phyloP scores from a whole-genome alignment of 1,284 basidiomycete species.

The Prillingera fragicola region DNA sequence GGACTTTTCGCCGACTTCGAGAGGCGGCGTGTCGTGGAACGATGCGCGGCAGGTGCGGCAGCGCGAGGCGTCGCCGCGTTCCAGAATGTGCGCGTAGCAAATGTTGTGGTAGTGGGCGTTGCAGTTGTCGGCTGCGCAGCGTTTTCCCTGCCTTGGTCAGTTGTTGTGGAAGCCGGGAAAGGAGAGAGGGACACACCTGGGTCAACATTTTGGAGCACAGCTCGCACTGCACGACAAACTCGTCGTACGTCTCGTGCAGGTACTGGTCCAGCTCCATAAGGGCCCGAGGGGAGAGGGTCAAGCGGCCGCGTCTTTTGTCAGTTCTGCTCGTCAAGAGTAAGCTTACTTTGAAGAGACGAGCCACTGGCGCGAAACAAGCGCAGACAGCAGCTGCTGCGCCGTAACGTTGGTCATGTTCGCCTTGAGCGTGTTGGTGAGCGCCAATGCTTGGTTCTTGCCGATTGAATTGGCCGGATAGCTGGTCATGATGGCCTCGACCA shows the following conservation, averaged over 20 bases:
- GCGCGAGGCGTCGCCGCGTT: constrained; percentile 1
- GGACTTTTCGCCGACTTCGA: constrained; percentile 36
- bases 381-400: constrained; percentile 30
- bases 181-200: constrained; percentile 17
- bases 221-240: constrained; percentile 29
- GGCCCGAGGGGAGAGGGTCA: constrained; percentile 35
- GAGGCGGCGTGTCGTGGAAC: constrained; percentile 18
- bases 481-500: constrained; percentile 37
- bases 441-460: constrained; percentile 29
- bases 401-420: constrained; percentile 19
- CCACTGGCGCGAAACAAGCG: constrained; percentile 40
- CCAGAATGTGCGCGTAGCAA: constrained; percentile 31
- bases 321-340: neutral
- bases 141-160: constrained; percentile 24
- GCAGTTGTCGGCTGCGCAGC: constrained; percentile 30
- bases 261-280: constrained; percentile 39
- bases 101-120: constrained; percentile 34
- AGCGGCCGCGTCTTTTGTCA: constrained; percentile 35
- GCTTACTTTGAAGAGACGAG: constrained; percentile 38
- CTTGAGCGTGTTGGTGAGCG: constrained; percentile 17
- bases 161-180: neutral
- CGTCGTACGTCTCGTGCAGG: constrained; percentile 33
- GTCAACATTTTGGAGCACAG: constrained; percentile 34
- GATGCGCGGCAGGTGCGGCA: constrained; percentile 28
- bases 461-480: constrained; percentile 45